Conservation (phyloP, 1,139 yeast species). For the Wickerhamomyces sp. region DNA sequence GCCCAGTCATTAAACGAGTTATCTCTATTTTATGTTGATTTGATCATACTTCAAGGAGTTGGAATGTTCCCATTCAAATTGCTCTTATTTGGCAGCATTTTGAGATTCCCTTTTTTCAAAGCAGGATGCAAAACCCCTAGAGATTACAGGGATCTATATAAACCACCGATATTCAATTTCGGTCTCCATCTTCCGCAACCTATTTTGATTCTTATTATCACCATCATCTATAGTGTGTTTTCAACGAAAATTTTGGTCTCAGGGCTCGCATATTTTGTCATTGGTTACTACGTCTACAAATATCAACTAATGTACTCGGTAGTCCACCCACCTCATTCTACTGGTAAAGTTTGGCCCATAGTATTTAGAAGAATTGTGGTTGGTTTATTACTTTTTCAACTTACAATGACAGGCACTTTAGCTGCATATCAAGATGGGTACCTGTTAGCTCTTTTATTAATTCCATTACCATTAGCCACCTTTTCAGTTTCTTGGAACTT, state of each 20-base stretch:
- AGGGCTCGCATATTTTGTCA: conserved; percentile 66
- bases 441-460: conserved; percentile 61
- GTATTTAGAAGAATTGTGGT: conserved; percentile 68
- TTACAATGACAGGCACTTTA: conserved; percentile 89
- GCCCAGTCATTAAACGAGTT: conserved; percentile 68
- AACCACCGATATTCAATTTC: conserved; percentile 76
- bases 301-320: conserved; percentile 75
- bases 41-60: conserved; percentile 69
- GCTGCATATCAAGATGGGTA: conserved; percentile 76
- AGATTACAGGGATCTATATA: conserved; percentile 62
- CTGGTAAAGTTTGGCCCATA: conserved; percentile 86
- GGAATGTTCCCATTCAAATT: conserved; percentile 76
- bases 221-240: conserved; percentile 72
- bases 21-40: conserved; percentile 68
- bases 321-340: conserved; percentile 85
- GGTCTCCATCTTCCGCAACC: conserved; percentile 84
- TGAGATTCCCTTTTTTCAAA: conserved; percentile 54
- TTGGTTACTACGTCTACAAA: conserved; percentile 77
- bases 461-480: conserved; percentile 73
- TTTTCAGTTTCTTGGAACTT: conserved; percentile 72
- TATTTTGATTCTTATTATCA: conserved; percentile 66
- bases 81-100: conserved; percentile 59
- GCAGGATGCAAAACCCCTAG: conserved; percentile 63
- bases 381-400: conserved; percentile 71
- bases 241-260: conserved; percentile 72